These are phyloP conservation scores for Aeschynomene evenia DNA, from an alignment of 306 rosid genomes.

Conservation along the genomic window DNA sequence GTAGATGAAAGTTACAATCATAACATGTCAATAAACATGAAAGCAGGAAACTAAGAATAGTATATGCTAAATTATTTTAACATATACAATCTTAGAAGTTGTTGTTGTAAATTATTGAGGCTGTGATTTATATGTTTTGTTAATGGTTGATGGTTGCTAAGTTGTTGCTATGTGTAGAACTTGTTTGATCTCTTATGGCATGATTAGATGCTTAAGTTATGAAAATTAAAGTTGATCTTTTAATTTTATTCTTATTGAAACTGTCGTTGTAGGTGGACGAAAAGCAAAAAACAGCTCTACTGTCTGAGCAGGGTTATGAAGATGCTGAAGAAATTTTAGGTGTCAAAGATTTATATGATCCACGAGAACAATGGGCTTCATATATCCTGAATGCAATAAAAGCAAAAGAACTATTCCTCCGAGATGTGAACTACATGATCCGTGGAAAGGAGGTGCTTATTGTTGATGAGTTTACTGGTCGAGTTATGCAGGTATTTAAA, in stretches of 20 bases:
- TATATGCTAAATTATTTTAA: not conserved
- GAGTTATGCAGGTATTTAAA: slow-evolving; percentile 89
- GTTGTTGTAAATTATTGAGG: not conserved
- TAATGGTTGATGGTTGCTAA: slow-evolving; percentile 9
- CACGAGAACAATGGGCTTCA: slow-evolving; percentile 98
- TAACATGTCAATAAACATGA: slow-evolving; percentile 2
- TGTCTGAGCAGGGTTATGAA: slow-evolving; percentile 95
- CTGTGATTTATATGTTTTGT: not conserved
- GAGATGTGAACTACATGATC: slow-evolving; percentile 86
- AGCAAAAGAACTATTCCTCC: slow-evolving; percentile 92
- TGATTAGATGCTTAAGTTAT: slow-evolving; percentile 14
- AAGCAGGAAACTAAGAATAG: not conserved
- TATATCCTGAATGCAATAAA: slow-evolving; percentile 89
- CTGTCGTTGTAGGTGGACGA: slow-evolving; percentile 80
- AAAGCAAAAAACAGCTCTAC: slow-evolving; percentile 82
- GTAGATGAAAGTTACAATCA: slow-evolving; percentile 22
- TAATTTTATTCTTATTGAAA: slow-evolving; percentile 1
- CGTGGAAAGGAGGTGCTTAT: slow-evolving; percentile 93
- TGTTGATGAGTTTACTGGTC: slow-evolving; percentile 97
- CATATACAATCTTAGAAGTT: not conserved
- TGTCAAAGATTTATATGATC: slow-evolving; percentile 93
- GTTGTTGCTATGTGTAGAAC: not conserved
- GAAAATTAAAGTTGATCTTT: slow-evolving; percentile 1
- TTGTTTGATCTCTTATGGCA: slow-evolving; percentile 10
- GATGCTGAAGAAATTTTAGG: slow-evolving; percentile 91